Evolutionary conservation across 345 rosid species (phyloP).

Genomic region (Luvunga scandens): DNA sequence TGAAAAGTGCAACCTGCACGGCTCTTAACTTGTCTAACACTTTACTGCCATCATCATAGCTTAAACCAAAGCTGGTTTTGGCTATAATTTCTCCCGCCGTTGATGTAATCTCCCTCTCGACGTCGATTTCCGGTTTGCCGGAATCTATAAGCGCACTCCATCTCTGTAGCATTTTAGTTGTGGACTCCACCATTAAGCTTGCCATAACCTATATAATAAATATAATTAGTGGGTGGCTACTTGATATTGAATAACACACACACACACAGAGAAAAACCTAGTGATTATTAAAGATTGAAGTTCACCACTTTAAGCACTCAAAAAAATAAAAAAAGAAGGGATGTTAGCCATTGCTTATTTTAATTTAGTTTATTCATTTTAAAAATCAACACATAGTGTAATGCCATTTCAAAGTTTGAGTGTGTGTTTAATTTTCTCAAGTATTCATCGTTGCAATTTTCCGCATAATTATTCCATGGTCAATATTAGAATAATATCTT

Average conservation of each 20-base stretch:
- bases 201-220: constrained; percentile 57
- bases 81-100: constrained; percentile 88
- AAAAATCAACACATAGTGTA: no score
- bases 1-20: constrained; percentile 69
- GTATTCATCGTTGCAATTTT: neutral
- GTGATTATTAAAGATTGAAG: no score
- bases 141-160: constrained; percentile 52
- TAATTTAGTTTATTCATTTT: neutral
- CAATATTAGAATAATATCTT: neutral
- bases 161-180: constrained; percentile 62
- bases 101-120: constrained; percentile 61
- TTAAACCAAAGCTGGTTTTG: constrained; percentile 80
- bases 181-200: constrained; percentile 78
- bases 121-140: constrained; percentile 55
- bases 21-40: constrained; percentile 67
- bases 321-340: neutral
- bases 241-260: neutral
- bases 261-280: no score
- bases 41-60: constrained; percentile 46
- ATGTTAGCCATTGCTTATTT: neutral
- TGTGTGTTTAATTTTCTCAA: neutral
- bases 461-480: neutral
- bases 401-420: neutral
- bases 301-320: no score
- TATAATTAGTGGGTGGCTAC: constrained; percentile 1